These are phyloP conservation scores for Golubevia sp. DNA, from an alignment of 1,284 basidiomycete species.

Conservation along the genomic window DNA sequence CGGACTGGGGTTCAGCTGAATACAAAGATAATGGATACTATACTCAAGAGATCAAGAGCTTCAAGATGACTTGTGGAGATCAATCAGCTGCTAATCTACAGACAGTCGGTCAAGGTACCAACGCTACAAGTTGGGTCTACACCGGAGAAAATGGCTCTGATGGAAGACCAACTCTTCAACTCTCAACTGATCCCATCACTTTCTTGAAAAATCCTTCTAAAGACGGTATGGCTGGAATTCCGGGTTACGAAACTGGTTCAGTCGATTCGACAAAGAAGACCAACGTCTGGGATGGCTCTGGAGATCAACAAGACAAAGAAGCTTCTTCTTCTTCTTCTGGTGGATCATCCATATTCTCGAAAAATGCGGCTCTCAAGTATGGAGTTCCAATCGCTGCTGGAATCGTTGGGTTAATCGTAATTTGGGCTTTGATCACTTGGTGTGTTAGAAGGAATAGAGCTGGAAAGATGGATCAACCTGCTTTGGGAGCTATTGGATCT, in stretches of 20 bases:
- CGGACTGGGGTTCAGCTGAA: constrained; percentile 26
- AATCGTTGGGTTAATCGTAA: constrained; percentile 12
- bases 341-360: constrained; percentile 6
- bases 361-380: constrained; percentile 17
- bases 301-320: constrained; percentile 2
- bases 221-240: constrained; percentile 12
- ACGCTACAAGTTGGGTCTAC: constrained; percentile 44
- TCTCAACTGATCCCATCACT: constrained; percentile 18
- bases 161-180: constrained; percentile 22
- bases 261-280: constrained; percentile 2
- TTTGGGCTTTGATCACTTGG: constrained; percentile 12
- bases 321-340: background rate
- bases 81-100: constrained; percentile 13
- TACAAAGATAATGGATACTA: constrained; percentile 45
- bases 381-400: constrained; percentile 24
- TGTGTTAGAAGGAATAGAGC: background rate
- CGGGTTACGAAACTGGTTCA: constrained; percentile 16
- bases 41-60: constrained; percentile 40
- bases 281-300: constrained; percentile 15
- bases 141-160: constrained; percentile 26
- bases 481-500: background rate
- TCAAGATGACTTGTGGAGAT: constrained; percentile 31
- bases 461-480: background rate
- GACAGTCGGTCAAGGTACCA: constrained; percentile 31
- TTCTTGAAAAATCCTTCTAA: constrained; percentile 11